Base-by-base conservation (phyloP, 164 flowering plant species). In the Vitis cinerea region DNA sequence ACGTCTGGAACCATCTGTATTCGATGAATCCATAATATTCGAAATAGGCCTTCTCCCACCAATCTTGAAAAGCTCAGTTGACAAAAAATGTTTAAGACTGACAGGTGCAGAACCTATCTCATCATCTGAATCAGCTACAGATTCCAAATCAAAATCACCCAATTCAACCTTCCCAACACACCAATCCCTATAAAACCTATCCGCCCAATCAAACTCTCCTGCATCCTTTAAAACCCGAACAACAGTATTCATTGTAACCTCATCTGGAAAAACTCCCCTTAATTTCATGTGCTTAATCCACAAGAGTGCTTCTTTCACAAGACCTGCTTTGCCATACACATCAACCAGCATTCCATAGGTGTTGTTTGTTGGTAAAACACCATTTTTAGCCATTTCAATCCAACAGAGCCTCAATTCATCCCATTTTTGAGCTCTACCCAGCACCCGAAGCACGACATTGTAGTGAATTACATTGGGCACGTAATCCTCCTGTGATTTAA, bases 281-380 rank as follows among this genome's bases (percentile, higher is more conserved):
- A 75, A 52, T 65, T 71, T 84, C 97, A 94, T 94, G 68, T 92
- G 95, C 77, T 85, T 90, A 64, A 94, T 82, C 97, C 98, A 94
- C 74, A 90, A 73, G 67, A 94, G 84, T 0, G 97, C 79, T 78
- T 94, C 98, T 65, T 84, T 88, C 23, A 83, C 86, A 59, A 94
- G 84, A 54, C 98, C 97, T 0, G 95, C 92, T 74, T 90, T 90
- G 13, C 90, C 97, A 80, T 90, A 94, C 61, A 92, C 97, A 82
- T 92, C 97, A 30, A 94, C 83, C 49, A 94, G 91, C 87, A 86
- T 88, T 2, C 83, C 82, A 61, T 92, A 94, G 0, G 95, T 92
- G 70, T 94, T 85, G 66, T 92, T 88, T 0, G 92, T 87, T 0
- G 98, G 90, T 16, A 89, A 72, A 54, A 94, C 85, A 23, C 88